Conservation (phyloP, 1,284 basidiomycete species). For the Ustilago bromivora region DNA sequence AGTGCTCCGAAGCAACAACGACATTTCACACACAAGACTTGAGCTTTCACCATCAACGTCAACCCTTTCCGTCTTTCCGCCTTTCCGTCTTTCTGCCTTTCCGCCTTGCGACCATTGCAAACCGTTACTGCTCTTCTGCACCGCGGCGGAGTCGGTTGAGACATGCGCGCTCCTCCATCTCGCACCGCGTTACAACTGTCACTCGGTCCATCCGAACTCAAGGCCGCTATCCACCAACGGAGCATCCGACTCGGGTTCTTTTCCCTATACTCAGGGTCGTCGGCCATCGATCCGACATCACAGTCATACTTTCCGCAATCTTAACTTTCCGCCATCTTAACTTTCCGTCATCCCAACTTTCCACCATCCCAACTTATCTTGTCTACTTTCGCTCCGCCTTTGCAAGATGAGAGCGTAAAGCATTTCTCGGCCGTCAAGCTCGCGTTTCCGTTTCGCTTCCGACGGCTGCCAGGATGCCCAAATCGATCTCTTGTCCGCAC, state of each 20-base stretch:
- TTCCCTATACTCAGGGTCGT: not conserved
- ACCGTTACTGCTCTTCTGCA: too few species aligned
- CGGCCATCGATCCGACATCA: not conserved
- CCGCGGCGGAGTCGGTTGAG: too few species aligned
- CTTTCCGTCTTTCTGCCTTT: too few species aligned
- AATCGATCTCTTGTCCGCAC: constrained; percentile 48
- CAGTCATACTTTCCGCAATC: not conserved
- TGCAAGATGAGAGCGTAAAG: not conserved
- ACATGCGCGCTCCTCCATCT: not conserved
- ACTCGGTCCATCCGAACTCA: not conserved
- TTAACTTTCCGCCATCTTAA: too few species aligned
- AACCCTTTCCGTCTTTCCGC: not conserved
- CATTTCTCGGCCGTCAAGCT: not conserved
- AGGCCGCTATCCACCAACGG: not conserved
- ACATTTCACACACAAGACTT: not conserved
- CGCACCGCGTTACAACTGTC: too few species aligned
- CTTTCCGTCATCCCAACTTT: not conserved
- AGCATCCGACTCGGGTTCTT: not conserved
- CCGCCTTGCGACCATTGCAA: too few species aligned
- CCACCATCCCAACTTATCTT: too few species aligned
- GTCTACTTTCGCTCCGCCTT: not conserved
- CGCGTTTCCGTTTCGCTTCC: not conserved
- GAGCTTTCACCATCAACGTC: not conserved
- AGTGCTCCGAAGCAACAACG: not conserved
- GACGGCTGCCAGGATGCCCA: constrained; percentile 27